Base-by-base conservation (phyloP, 805 yeast species). In the Saturnispora galanensis region DNA sequence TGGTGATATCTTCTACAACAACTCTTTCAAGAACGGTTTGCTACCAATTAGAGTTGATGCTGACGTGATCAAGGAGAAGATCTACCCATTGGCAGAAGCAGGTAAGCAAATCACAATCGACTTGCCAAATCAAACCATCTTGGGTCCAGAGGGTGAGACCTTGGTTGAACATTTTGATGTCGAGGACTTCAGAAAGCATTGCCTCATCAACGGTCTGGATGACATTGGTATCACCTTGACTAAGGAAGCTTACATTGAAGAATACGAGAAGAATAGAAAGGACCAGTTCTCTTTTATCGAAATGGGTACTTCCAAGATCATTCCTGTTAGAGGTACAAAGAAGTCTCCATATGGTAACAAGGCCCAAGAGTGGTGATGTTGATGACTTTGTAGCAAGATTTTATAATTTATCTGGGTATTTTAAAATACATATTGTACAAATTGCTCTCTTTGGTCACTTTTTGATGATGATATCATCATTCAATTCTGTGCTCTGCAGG, bases 1-100 rank as follows among this genome's bases (percentile, higher is more conserved):
- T 56, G 98, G 97, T 64, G 98, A 93, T 67, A 93, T 93, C 57
- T 93, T 93, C 74, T 89, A 86, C 78, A 93, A 85, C 71, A 93
- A 93, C 73, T 89, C 97, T 44, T 85, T 85, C 73, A 93, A 93
- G 72, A 93, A 93, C 67, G 96, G 96, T 38, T 73, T 93, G 64
- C 70, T 93, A 52, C 97, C 97, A 47, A 87, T 93, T 58, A 79
- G 96, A 68, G 60, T 93, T n/a, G 83, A 88, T 21, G 88, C 81
- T 57, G 84, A 81, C 13, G 71, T 76, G 10, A 93, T 93, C 52
- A 56, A 67, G 35, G 73, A 69, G 47, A 86, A 84, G 66, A 71
- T 93, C 44, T 72, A 80, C 52, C 96, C 96, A 44, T 63, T 85
- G 42, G 97, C 96, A 17, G 70, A 73, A 45, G 77, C 76, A 28